These are phyloP conservation scores for Collybia nuda DNA, from an alignment of 768 basidiomycete species.

Conservation along the genomic window DNA sequence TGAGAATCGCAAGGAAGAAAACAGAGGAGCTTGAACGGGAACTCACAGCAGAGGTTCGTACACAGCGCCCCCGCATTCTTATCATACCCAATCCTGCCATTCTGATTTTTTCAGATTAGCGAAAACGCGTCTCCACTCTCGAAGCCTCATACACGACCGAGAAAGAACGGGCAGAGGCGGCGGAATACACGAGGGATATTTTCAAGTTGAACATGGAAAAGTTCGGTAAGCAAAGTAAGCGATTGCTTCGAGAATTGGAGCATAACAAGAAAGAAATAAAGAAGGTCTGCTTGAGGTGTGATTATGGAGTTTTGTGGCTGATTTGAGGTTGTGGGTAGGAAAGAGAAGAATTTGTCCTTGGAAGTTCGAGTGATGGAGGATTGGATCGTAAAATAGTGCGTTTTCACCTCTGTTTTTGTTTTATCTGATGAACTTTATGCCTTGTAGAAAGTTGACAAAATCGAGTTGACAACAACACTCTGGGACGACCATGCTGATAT, in stretches of 20 bases:
- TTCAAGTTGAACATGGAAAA: background rate
- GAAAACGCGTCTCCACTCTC: background rate
- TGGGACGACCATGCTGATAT: background rate
- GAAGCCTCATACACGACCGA: background rate
- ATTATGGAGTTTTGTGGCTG: too few relatives aligned
- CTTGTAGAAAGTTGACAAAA: background rate
- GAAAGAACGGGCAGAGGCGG: background rate
- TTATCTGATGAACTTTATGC: background rate
- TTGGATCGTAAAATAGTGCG: background rate
- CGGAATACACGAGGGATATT: background rate
- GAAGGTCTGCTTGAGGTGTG: too few relatives aligned
- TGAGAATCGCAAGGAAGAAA: conserved; percentile 7
- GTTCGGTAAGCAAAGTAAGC: background rate
- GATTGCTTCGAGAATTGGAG: background rate
- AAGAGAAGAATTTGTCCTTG: too few relatives aligned
- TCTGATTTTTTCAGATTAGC: background rate
- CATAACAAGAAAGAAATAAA: background rate
- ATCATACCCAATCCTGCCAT: background rate
- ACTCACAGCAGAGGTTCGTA: background rate
- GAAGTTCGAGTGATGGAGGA: too few relatives aligned
- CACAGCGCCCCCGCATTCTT: too few relatives aligned
- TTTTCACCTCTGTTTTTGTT: background rate
- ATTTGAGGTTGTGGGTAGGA: too few relatives aligned
- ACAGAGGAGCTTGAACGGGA: conserved; percentile 7
- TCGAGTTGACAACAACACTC: background rate